Conservation (phyloP, 139 green algal genomes). For the Chlorella sp. region DNA sequence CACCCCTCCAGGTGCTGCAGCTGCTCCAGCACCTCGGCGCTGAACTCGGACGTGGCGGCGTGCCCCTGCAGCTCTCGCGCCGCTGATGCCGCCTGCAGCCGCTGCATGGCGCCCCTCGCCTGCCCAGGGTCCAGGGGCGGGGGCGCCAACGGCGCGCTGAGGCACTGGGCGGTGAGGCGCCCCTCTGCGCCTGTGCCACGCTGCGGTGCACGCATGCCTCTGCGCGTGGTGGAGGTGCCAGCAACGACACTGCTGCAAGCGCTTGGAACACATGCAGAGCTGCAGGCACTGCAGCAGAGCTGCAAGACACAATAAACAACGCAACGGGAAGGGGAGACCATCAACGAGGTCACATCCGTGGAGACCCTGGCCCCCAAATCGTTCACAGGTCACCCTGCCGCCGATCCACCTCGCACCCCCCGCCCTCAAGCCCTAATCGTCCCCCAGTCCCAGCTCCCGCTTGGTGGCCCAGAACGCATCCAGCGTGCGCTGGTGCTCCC, state of each 20-base stretch:
- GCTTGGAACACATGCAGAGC: not conserved
- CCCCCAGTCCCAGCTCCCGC: not conserved
- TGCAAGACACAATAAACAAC: not conserved
- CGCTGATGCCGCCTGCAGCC: not conserved
- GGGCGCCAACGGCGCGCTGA: not conserved
- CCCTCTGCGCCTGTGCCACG: no score
- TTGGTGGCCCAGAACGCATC: not conserved
- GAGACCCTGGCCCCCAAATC: not conserved
- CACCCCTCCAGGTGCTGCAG: not conserved
- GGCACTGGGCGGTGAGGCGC: not conserved
- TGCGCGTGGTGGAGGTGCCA: not conserved
- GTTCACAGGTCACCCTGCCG: no score
- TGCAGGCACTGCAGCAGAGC: not conserved
- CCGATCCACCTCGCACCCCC: no score
- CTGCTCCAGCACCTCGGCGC: not conserved
- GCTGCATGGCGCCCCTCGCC: not conserved
- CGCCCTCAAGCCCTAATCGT: not conserved
- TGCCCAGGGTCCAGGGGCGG: not conserved
- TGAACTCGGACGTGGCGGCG: not conserved
- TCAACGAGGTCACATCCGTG: not conserved
- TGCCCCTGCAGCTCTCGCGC: not conserved
- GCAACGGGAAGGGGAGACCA: no score
- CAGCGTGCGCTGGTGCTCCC: not conserved
- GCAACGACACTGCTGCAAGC: not conserved
- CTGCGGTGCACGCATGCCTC: no score